Conservation (phyloP, 1,284 basidiomycete genomes). For the Exobasidium cylindrosporum region DNA sequence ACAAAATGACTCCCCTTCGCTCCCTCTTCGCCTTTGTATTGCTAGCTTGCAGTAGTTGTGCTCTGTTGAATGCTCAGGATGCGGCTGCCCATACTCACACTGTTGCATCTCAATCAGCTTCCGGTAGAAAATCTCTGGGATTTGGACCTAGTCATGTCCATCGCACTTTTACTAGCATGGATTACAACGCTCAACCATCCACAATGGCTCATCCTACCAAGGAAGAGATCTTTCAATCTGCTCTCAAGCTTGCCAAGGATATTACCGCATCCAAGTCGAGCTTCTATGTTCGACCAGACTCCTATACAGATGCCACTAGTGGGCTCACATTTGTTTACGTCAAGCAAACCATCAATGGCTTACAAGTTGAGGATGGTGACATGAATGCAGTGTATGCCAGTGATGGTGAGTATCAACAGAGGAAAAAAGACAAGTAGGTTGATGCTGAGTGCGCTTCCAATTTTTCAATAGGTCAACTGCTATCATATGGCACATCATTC, state of each 20-base stretch:
- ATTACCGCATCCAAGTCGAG: neutral
- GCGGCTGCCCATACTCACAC: neutral
- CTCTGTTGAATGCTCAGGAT: neutral
- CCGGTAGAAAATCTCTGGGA: conserved; percentile 31
- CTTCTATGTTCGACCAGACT: conserved; percentile 39
- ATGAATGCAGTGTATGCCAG: conserved; percentile 28
- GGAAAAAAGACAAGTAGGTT: no score
- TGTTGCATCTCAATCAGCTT: neutral
- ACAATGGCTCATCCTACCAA: neutral
- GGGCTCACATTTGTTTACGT: conserved; percentile 40
- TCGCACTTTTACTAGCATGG: conserved; percentile 26
- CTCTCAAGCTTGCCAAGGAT: neutral
- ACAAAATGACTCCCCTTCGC: neutral
- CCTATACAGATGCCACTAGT: conserved; percentile 36
- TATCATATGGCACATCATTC: conserved; percentile 40
- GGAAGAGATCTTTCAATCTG: neutral
- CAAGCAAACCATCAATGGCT: conserved; percentile 39
- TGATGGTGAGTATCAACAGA: conserved; percentile 20
- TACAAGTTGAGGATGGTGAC: conserved; percentile 38
- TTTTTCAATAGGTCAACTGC: conserved; percentile 30
- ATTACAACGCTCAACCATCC: neutral
- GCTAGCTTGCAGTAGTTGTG: neutral
- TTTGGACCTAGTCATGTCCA: conserved; percentile 36
- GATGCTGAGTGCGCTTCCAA: neutral
- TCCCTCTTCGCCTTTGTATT: neutral